Evolutionary conservation across 441 rosid genomes (phyloP).

Genomic region (Iberis amara): DNA sequence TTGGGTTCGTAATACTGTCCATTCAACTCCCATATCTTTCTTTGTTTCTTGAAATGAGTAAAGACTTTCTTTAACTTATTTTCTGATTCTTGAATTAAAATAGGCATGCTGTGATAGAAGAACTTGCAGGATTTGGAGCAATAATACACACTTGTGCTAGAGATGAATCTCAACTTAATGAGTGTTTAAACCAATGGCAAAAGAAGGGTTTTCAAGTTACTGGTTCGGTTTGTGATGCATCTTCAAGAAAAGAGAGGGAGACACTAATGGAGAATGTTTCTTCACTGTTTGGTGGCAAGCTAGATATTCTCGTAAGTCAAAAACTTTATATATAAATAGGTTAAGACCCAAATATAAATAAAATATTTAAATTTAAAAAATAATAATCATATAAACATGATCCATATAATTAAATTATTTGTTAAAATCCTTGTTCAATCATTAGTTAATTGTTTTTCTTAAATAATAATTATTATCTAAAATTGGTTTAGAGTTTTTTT

Average conservation of each 20-base stretch:
- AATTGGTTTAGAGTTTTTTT: too few species aligned
- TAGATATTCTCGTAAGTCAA: slow-evolving; percentile 32
- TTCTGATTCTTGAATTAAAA: neutral
- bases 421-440: neutral
- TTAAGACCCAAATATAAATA: too few species aligned
- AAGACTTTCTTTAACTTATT: too few species aligned
- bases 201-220: slow-evolving; percentile 31
- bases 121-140: neutral
- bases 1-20: neutral
- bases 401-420: neutral
- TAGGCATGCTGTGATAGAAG: neutral
- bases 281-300: slow-evolving; percentile 47
- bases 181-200: slow-evolving; percentile 34
- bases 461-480: too few species aligned
- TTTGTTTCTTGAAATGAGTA: neutral
- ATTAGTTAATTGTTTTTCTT: too few species aligned
- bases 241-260: slow-evolving; percentile 39
- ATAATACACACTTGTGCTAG: too few species aligned
- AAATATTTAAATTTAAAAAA: too few species aligned
- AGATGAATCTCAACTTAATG: slow-evolving; percentile 15
- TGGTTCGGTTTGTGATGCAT: slow-evolving; percentile 54
- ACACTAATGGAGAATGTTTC: slow-evolving; percentile 41
- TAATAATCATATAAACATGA: too few species aligned
- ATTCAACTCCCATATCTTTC: neutral
- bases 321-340: neutral